Evolutionary conservation across 495 filamentous ascomycete genomes (phyloP), one percentile per base, ranked within the genome.

Genomic region (Hypomontagnella monticulosa): DNA sequence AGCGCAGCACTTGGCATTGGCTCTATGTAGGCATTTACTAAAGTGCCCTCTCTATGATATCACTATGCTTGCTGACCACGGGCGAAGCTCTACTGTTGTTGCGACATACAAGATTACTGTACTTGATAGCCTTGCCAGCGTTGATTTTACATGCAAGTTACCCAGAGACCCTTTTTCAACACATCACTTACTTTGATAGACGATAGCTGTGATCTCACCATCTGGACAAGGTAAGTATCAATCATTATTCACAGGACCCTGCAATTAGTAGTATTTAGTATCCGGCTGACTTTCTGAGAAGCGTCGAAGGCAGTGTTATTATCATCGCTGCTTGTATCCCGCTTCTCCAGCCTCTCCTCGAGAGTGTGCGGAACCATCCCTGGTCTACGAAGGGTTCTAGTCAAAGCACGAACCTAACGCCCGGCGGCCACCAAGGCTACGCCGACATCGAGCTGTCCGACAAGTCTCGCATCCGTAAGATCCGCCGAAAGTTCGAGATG

Each of bases 291-390:
- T 27, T 16, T 4, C 9, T 16, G 15, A 14, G 65, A 44, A 81
- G 78, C 27, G 70, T 81, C 70, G 81, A 84, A 70, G 78, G 76
- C 14, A 78, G 78, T 66, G 72, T 75, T 27, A 71, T 83, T 57
- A 80, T 81, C 57, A 78, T 83, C 32, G 81, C 81, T 11, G 75
- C 80, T 20, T 83, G 78, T 63, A 80, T 84, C 47, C 81, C 81
- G 5, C 73, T 81, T 42, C 71, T 84, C 1, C 63, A 75, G 27
- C 82, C 82, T 0, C 52, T 84, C 0, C 61, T 75, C 57, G 78
- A 83, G 8, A n/a, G 6, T 3, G 23, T 27, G 2, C 23, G 6
- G 23, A 27, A 27, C 6, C 23, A 6, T 2, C 6, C 23, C 23
- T 27, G 23, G 23, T 27, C 23, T 6, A 3, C 6, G 2, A 27